These are phyloP conservation scores for Hypocrella siamensis DNA, from an alignment of 2,329 filamentous ascomycete species.

Conservation along the genomic window DNA sequence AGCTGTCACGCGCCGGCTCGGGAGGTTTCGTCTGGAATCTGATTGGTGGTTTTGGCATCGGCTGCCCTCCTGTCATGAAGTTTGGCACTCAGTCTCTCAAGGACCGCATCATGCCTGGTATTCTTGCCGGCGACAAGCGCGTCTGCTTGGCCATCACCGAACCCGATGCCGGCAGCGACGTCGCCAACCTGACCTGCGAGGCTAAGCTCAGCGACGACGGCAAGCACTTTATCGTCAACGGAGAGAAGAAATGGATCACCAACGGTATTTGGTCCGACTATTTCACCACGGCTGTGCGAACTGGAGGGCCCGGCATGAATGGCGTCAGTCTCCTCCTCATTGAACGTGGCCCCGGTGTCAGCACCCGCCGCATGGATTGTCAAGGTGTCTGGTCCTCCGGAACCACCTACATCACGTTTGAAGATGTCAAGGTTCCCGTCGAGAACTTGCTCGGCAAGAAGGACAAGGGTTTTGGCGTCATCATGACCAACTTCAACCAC, in stretches of 20 bases:
- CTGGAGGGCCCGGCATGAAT: conserved; percentile 79
- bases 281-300: conserved; percentile 93
- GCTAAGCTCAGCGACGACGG: conserved; percentile 89
- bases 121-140: conserved; percentile 84
- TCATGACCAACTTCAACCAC: conserved; percentile 99
- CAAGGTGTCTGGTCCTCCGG: conserved; percentile 93
- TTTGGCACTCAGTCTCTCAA: conserved; percentile 76
- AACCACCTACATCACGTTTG: conserved; percentile 94
- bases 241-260: conserved; percentile 99
- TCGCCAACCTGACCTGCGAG: conserved; percentile 90
- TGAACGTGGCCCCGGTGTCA: conserved; percentile 78
- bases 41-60: conserved; percentile 92
- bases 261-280: conserved; percentile 96
- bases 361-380: conserved; percentile 92
- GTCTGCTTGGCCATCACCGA: conserved; percentile 97
- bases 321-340: conserved; percentile 84
- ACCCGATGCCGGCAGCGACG: conserved; percentile 86
- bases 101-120: conserved; percentile 75
- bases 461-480: conserved; percentile 95
- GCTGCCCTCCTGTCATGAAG: conserved; percentile 80
- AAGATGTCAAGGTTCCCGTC: conserved; percentile 98
- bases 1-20: conserved; percentile 75
- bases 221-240: conserved; percentile 98
- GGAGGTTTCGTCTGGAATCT: conserved; percentile 96
- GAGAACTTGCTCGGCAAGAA: conserved; percentile 96